These are phyloP conservation scores for Ampelomyces quisqualis DNA, from an alignment of 2,329 filamentous ascomycete genomes.

Conservation along the genomic window DNA sequence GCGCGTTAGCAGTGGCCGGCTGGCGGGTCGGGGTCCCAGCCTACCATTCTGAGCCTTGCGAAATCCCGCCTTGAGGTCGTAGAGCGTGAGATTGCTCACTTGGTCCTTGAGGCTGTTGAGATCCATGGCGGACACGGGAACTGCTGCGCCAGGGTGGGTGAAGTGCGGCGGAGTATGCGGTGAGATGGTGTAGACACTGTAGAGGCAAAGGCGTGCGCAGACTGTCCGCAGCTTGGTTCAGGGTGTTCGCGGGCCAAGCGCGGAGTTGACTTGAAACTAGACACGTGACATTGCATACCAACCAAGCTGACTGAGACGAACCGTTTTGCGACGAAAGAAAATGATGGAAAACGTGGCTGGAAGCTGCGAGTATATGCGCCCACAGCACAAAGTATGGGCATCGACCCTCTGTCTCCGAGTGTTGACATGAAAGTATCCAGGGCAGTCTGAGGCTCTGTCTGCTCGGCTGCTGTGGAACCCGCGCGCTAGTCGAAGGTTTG, in stretches of 20 bases:
- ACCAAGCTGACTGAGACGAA: too few species aligned
- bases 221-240: not conserved
- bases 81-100: conserved; percentile 88
- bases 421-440: too few species aligned
- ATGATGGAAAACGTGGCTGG: too few species aligned
- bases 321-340: too few species aligned
- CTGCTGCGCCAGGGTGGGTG: not conserved
- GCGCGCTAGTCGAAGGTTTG: conserved; percentile 15
- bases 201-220: not conserved
- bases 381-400: not conserved
- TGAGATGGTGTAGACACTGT: not conserved
- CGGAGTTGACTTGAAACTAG: too few species aligned
- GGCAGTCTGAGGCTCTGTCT: too few species aligned
- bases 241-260: too few species aligned
- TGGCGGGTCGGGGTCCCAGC: conserved; percentile 26
- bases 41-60: conserved; percentile 96
- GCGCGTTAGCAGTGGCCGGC: conserved; percentile 30
- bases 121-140: conserved; percentile 63
- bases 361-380: too few species aligned
- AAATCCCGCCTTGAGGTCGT: conserved; percentile 92
- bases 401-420: too few species aligned
- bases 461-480: too few species aligned
- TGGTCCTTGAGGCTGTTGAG: conserved; percentile 80
- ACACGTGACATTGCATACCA: not conserved
- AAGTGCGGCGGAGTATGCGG: not conserved